phyloP scores from a whole-genome alignment of 371 early-diverging fungal genomes.

The Rhizopus microsporus region DNA sequence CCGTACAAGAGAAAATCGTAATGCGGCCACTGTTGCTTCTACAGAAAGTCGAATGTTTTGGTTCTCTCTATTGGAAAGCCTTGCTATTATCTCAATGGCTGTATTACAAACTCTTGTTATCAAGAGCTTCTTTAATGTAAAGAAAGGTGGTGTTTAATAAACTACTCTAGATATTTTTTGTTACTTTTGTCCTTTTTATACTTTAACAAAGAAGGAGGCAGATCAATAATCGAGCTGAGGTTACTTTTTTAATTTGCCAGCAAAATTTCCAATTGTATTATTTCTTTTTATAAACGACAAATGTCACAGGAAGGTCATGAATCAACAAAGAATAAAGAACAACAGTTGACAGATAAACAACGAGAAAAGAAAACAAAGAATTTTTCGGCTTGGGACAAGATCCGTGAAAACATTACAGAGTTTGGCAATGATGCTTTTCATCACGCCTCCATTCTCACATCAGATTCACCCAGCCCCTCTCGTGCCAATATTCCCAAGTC shows the following conservation, averaged over 20 bases:
- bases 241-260: too few relatives aligned
- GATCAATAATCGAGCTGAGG: too few relatives aligned
- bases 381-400: slow-evolving; percentile 15
- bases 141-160: slow-evolving; percentile 57
- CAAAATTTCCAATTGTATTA: too few relatives aligned
- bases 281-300: neutral
- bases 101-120: slow-evolving; percentile 84
- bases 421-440: slow-evolving; percentile 1
- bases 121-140: slow-evolving; percentile 71
- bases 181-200: too few relatives aligned
- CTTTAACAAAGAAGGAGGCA: too few relatives aligned
- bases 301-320: slow-evolving; percentile 2
- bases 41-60: slow-evolving; percentile 84
- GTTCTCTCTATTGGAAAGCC: slow-evolving; percentile 78
- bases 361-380: slow-evolving; percentile 3
- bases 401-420: slow-evolving; percentile 12
- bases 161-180: neutral
- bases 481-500: slow-evolving; percentile 3
- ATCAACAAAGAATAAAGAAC: neutral
- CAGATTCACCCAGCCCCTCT: slow-evolving; percentile 1
- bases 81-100: slow-evolving; percentile 76
- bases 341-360: neutral
- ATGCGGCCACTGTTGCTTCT: slow-evolving; percentile 79
- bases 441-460: neutral
- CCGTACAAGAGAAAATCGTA: slow-evolving; percentile 84